Evolutionary conservation across 306 rosid genomes (phyloP).

Genomic region (Pachyrhizus erosus): DNA sequence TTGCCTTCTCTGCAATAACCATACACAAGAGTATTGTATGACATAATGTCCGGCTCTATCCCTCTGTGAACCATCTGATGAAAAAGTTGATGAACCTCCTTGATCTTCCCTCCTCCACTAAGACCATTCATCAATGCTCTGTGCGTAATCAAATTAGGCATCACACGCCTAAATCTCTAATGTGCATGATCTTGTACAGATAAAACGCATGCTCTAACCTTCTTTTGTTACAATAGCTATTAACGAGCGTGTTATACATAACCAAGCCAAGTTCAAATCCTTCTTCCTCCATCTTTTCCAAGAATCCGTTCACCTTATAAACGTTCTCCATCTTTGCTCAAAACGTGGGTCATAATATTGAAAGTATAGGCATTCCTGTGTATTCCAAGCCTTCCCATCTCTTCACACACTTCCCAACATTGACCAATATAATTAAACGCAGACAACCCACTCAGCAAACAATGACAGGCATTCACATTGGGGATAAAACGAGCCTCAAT

Average conservation of each 20-base stretch:
- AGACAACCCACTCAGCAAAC: slow-evolving; percentile 66
- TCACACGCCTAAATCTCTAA: slow-evolving; percentile 75
- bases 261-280: slow-evolving; percentile 88
- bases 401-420: slow-evolving; percentile 88
- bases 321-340: slow-evolving; percentile 73
- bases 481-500: slow-evolving; percentile 68
- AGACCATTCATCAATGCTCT: slow-evolving; percentile 91
- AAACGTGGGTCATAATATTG: slow-evolving; percentile 75
- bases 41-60: slow-evolving; percentile 62
- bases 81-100: slow-evolving; percentile 92
- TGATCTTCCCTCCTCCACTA: slow-evolving; percentile 66
- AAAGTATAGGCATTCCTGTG: slow-evolving; percentile 77
- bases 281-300: slow-evolving; percentile 93
- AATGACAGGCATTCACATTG: slow-evolving; percentile 70
- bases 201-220: slow-evolving; percentile 80
- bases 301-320: slow-evolving; percentile 71
- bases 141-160: slow-evolving; percentile 76
- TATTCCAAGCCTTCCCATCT: slow-evolving; percentile 83
- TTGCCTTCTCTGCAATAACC: slow-evolving; percentile 74
- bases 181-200: slow-evolving; percentile 78
- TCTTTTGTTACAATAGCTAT: slow-evolving; percentile 78
- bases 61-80: slow-evolving; percentile 84
- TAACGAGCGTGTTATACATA: slow-evolving; percentile 76
- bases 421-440: slow-evolving; percentile 55
- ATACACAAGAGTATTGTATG: slow-evolving; percentile 73